A percentile compares a stretch with the other conserved stretches of the same genome.
phyloP scores from a whole-genome alignment of 1,284 basidiomycete genomes.

The Neotropicomus parvogracilis region DNA sequence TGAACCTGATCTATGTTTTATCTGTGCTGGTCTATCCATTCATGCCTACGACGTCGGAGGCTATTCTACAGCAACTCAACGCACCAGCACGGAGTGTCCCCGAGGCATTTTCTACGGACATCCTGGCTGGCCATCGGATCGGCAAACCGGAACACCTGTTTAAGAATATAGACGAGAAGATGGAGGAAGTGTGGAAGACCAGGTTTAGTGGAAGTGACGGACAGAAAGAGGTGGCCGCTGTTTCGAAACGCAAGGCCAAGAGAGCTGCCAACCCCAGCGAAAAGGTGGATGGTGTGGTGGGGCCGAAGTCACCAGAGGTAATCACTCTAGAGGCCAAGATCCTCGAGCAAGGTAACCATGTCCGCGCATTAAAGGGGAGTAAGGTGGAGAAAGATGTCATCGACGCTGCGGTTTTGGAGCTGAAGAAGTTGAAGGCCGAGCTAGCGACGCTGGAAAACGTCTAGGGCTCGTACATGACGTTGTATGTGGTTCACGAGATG shows the following conservation, averaged over 20 bases:
- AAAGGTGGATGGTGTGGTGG: slow-evolving; percentile 20
- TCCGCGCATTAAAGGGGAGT: slow-evolving; percentile 67
- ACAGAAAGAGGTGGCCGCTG: slow-evolving; percentile 40
- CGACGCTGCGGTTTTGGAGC: slow-evolving; percentile 47
- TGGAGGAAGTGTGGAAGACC: slow-evolving; percentile 79
- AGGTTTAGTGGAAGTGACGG: slow-evolving; percentile 72
- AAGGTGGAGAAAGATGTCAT: slow-evolving; percentile 67
- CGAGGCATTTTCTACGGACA: slow-evolving; percentile 67
- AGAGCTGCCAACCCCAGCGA: slow-evolving; percentile 32
- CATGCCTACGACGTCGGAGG: slow-evolving; percentile 88
- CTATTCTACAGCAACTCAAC: slow-evolving; percentile 86
- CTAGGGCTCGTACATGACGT: slow-evolving; percentile 4
- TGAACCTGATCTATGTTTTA: slow-evolving; percentile 93
- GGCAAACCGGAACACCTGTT: slow-evolving; percentile 90
- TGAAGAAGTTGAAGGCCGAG: slow-evolving; percentile 51
- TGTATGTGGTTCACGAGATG: too few relatives aligned
- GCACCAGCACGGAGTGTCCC: slow-evolving; percentile 83
- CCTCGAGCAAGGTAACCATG: slow-evolving; percentile 67
- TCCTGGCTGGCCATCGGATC: slow-evolving; percentile 84
- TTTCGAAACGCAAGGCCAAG: slow-evolving; percentile 55
- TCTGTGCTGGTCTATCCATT: slow-evolving; percentile 88
- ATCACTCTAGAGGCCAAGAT: slow-evolving; percentile 68
- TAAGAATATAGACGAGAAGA: slow-evolving; percentile 90
- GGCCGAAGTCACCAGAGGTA: slow-evolving; percentile 62
- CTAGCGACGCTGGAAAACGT: slow-evolving; percentile 32